Evolutionary conservation across 2,329 filamentous ascomycete genomes (phyloP).

Genomic region (Escovopsis sp.): DNA sequence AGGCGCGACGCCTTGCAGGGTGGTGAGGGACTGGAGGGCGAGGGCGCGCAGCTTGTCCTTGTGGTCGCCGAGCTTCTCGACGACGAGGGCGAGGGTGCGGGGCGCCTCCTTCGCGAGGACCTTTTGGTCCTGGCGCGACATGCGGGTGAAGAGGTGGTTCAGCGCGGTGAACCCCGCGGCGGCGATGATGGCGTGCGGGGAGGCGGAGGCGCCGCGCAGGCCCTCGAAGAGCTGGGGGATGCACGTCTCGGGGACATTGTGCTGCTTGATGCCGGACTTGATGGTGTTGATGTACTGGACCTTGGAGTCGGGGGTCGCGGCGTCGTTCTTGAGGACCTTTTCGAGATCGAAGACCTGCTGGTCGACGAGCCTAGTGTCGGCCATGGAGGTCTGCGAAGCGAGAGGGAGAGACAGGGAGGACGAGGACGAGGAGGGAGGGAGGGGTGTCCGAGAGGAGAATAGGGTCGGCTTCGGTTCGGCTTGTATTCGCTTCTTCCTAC

Average conservation of each 20-base stretch:
- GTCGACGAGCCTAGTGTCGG: conserved; percentile 40
- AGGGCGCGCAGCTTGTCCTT: conserved; percentile 72
- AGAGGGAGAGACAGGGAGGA: no score
- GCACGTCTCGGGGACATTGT: conserved; percentile 64
- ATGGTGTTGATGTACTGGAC: conserved; percentile 55
- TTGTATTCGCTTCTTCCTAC: no score
- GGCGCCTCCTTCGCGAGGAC: conserved; percentile 54
- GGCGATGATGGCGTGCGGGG: conserved; percentile 62
- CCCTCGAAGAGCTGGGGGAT: conserved; percentile 69
- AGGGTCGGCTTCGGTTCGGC: no score
- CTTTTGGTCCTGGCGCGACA: conserved; percentile 72
- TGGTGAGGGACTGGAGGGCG: conserved; percentile 59
- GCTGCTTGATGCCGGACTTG: conserved; percentile 85
- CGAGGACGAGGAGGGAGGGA: no score
- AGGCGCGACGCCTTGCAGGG: conserved; percentile 56
- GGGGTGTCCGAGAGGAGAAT: no score
- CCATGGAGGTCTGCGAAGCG: no score
- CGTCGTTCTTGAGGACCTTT: conserved; percentile 42
- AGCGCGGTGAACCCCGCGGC: conserved; percentile 78
- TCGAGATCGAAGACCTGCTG: conserved; percentile 40
- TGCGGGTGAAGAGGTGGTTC: conserved; percentile 71
- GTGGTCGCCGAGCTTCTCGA: conserved; percentile 75
- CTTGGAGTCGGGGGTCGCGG: conserved; percentile 49
- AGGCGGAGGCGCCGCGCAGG: conserved; percentile 57
- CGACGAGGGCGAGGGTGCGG: conserved; percentile 56